Evolutionary conservation across 2,329 filamentous ascomycete species (phyloP).

Genomic region (Tolypocladium tropicale): DNA sequence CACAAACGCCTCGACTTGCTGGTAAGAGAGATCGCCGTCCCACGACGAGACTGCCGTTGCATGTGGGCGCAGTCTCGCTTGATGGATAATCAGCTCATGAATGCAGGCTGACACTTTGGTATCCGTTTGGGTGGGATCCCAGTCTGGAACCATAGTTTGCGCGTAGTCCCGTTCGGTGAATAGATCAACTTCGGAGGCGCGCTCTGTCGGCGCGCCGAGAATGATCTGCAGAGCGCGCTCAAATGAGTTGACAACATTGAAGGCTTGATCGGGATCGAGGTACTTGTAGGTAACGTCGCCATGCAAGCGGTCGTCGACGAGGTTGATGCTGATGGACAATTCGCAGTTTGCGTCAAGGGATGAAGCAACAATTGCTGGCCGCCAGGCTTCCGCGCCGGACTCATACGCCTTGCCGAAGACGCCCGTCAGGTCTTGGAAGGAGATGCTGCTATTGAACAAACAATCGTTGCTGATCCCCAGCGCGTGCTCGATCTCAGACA

Average conservation of each 20-base stretch:
- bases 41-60: constrained; percentile 31
- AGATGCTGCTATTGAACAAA: constrained; percentile 42
- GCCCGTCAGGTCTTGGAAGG: constrained; percentile 30
- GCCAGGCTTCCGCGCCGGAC: constrained; percentile 1
- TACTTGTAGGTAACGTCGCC: constrained; percentile 34
- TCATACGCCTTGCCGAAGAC: background rate
- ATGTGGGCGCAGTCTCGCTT: constrained; percentile 26
- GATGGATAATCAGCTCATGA: constrained; percentile 33
- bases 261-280: constrained; percentile 30
- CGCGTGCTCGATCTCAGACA: constrained; percentile 36
- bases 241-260: constrained; percentile 41
- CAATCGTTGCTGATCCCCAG: constrained; percentile 29
- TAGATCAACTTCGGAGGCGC: constrained; percentile 36
- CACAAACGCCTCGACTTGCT: constrained; percentile 26
- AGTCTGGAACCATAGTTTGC: constrained; percentile 43
- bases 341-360: constrained; percentile 28
- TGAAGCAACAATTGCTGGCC: constrained; percentile 4
- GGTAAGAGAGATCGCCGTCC: constrained; percentile 34
- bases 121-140: constrained; percentile 26
- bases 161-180: constrained; percentile 46
- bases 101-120: constrained; percentile 30
- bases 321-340: constrained; percentile 33
- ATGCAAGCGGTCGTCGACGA: constrained; percentile 28
- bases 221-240: constrained; percentile 39
- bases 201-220: constrained; percentile 27